Base-by-base conservation (phyloP, 208 protist genomes). In the Trypanosomatidae sp. region DNA sequence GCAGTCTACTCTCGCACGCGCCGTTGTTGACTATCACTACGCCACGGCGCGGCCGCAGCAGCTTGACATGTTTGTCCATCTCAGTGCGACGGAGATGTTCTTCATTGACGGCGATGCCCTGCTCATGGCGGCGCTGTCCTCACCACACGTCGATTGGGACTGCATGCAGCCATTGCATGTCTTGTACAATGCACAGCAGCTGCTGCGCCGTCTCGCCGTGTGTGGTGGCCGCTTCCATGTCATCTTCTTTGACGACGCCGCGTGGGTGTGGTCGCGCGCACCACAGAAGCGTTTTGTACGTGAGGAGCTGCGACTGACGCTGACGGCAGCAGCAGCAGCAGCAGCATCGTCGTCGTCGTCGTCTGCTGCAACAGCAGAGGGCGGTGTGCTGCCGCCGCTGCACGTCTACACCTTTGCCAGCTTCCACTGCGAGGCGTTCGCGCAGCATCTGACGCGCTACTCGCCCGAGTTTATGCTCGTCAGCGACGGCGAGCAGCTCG, bases 31-130 rank as follows among this genome's bases (percentile, higher is more conserved):
- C 18, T 59, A 64, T 43, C 71, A 82, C 61, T 95, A 95, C 53
- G 65, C 62, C 25, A 88, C 62, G 23, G 61, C 71, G n/a, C 64
- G 73, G 5, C 87, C 87, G n/a, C 67, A 69, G 8, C 68, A 83
- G 57, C 81, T 87, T 54, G 83, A 95, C 40, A 88, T 95, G 56
- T 94, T 94, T 42, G 69, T 88, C 5, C 82, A 94, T 52, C 61
- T 94, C 27, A 88, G 72, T 45, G 83, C 80, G 21, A 66, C 54
- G 38, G 83, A 90, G 52, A 88, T 89, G 66, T 95, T 95, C 48
- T 88, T 95, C 64, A 85, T 95, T 57, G 87, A 95, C 48, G 82
- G 82, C 42, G 87, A 95, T 52, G 81, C 87, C 21, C 72, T 95
- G 20, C 62, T 95, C 21, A 86, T 92, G 69, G 66, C 70, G 35